Base-by-base conservation (phyloP, 2,329 filamentous ascomycete genomes). In the Diaporthe humulicola region DNA sequence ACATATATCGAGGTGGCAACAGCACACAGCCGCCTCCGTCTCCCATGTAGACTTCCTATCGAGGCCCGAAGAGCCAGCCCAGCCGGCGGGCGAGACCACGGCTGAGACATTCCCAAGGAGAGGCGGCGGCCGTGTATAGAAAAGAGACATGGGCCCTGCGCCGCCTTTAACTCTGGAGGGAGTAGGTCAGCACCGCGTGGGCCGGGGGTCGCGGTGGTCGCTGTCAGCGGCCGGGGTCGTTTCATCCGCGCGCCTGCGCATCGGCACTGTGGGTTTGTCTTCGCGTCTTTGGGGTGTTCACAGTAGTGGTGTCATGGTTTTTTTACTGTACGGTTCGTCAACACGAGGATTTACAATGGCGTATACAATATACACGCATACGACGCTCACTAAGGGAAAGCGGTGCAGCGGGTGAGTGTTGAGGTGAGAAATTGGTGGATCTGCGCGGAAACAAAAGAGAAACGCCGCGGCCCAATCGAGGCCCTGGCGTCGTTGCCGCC, bases 391-490 rank as follows among this genome's bases (percentile, higher is more conserved):
- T 9, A 12, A 69, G 50, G 61, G 22, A 48, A 17, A 28, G 42
- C 42, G 12, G 28, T 50, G 45, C 61, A 38, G 6, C 8, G 45
- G 9, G 33, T 42, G n/a, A 25, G 28, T 14, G 22, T 38, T 38
- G 64, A 12, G 45, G 64, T 69, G 64, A 69, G 48, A 69, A 69
- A 54, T 54, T 69, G 64, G 64, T 69, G 64, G 64, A 69, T 69
- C 64, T 30, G 64, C 33, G 30, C 30, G 64, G 64, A 69, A 69
- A 69, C 64, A 50, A 19, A 54, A n/a, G 64, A 69, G 64, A 69
- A 69, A 69, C 64, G 64, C 48, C 64, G 22, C 33, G 64, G 48
- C 64, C 64, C 64, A 69, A 69, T 54, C 64, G 48, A 69, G 64
- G 64, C 64, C 64, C 64, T 40, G 64, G 64, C 14, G 33, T 30